These are phyloP conservation scores for Boletellus sp. DNA, from an alignment of 768 basidiomycete species.

Conservation along the genomic window DNA sequence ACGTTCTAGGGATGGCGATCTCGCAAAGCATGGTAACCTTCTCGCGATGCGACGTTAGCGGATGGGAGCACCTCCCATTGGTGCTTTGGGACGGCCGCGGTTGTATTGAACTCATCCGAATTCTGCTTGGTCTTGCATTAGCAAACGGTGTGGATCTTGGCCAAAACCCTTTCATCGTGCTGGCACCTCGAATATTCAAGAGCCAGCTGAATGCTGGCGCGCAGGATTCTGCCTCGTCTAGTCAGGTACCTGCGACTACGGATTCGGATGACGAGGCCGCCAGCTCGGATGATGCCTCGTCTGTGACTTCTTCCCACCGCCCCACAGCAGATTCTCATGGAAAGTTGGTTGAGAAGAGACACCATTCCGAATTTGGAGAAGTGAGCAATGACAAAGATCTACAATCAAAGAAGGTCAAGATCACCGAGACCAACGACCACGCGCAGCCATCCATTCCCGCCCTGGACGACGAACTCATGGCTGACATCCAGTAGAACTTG, in stretches of 20 bases:
- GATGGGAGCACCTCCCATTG: conserved; percentile 8
- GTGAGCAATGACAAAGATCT: background rate
- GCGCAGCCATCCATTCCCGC: too few species aligned
- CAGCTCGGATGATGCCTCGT: background rate
- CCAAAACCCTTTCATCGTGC: background rate
- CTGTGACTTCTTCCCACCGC: background rate
- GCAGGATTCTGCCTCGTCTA: too few species aligned
- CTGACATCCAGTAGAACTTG: too few species aligned
- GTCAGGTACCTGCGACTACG: background rate
- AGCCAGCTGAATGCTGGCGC: background rate
- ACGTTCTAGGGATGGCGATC: conserved; percentile 4
- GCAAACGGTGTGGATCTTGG: conserved; percentile 7
- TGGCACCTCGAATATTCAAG: background rate
- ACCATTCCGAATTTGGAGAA: background rate
- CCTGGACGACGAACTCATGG: too few species aligned
- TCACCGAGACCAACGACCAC: background rate
- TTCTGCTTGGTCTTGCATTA: conserved; percentile 14
- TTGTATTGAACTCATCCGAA: conserved; percentile 10
- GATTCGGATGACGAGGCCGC: background rate
- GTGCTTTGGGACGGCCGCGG: conserved; percentile 3
- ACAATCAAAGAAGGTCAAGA: background rate
- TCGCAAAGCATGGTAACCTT: background rate
- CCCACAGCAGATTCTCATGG: background rate
- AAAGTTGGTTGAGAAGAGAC: background rate
- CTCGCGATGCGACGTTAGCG: conserved; percentile 10